These are phyloP conservation scores for Aureobasidium namibiae DNA, from an alignment of 2,329 filamentous ascomycete genomes.

Conservation along the genomic window DNA sequence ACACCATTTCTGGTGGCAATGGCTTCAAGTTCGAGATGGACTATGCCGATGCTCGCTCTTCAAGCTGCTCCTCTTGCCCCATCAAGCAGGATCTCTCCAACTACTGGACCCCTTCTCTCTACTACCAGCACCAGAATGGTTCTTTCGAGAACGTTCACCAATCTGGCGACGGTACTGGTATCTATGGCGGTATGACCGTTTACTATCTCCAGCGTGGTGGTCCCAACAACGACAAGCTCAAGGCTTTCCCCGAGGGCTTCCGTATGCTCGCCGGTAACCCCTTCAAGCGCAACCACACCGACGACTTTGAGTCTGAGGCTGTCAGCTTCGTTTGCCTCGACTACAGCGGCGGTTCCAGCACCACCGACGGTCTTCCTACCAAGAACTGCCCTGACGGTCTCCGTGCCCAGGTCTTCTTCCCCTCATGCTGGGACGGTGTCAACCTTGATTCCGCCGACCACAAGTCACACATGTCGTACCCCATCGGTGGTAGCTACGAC, in stretches of 20 bases:
- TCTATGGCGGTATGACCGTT: slow-evolving; percentile 55
- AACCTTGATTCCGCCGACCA: slow-evolving; percentile 51
- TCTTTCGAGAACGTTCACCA: slow-evolving; percentile 53
- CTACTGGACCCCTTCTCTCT: slow-evolving; percentile 68
- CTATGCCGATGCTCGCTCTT: slow-evolving; percentile 51
- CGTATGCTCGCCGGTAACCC: slow-evolving; percentile 62
- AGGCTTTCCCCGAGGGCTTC: slow-evolving; percentile 64
- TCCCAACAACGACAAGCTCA: slow-evolving; percentile 56
- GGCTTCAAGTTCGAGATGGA: slow-evolving; percentile 56
- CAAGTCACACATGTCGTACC: slow-evolving; percentile 58
- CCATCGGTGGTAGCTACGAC: slow-evolving; percentile 30
- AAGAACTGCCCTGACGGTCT: slow-evolving; percentile 58
- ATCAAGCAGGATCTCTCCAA: slow-evolving; percentile 62
- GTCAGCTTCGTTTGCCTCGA: slow-evolving; percentile 51
- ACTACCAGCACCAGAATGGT: slow-evolving; percentile 55
- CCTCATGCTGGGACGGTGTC: slow-evolving; percentile 61
- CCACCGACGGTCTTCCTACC: slow-evolving; percentile 55
- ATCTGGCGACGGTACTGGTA: slow-evolving; percentile 38
- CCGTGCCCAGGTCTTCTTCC: slow-evolving; percentile 61
- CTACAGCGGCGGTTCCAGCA: slow-evolving; percentile 34
- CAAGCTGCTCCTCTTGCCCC: slow-evolving; percentile 62
- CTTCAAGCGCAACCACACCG: slow-evolving; percentile 48
- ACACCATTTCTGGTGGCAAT: slow-evolving; percentile 62
- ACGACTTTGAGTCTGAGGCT: slow-evolving; percentile 44
- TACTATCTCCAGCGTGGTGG: slow-evolving; percentile 57